phyloP scores from a whole-genome alignment of 179 eudicot genomes.

The Pouteria campechiana region DNA sequence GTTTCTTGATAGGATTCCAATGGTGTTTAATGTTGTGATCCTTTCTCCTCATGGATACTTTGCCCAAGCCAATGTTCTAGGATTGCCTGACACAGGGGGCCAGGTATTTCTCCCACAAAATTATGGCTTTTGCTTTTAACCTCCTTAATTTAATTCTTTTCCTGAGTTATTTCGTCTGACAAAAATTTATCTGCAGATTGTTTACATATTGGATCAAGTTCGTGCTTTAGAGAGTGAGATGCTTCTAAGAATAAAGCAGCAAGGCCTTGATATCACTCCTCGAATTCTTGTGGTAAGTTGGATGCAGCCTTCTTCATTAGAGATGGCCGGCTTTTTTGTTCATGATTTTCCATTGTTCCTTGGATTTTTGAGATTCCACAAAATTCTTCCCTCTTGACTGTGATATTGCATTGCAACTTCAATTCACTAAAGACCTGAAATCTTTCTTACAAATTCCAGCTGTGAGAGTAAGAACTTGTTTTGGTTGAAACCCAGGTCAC shows the following conservation, averaged over 20 bases:
- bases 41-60: slow-evolving; percentile 90
- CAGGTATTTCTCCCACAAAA: slow-evolving; percentile 31
- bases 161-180: neutral
- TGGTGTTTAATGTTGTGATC: slow-evolving; percentile 80
- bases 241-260: slow-evolving; percentile 63
- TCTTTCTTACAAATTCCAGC: too few relatives aligned
- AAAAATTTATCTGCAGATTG: slow-evolving; percentile 26
- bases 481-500: slow-evolving; percentile 34
- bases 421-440: too few relatives aligned
- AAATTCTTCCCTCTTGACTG: neutral
- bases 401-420: neutral
- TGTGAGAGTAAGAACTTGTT: too few relatives aligned
- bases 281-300: slow-evolving; percentile 68
- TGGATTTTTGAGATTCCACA: neutral
- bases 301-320: neutral
- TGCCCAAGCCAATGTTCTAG: slow-evolving; percentile 80
- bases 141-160: neutral
- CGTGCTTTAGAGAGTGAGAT: slow-evolving; percentile 82
- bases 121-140: neutral
- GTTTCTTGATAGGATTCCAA: slow-evolving; percentile 62
- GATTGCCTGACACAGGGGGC: slow-evolving; percentile 90
- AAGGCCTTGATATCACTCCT: slow-evolving; percentile 74
- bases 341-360: neutral
- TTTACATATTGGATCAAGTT: slow-evolving; percentile 87
- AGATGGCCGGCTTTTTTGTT: too few relatives aligned